Evolutionary conservation across 2,329 filamentous ascomycete species (phyloP).

Genomic region (Pseudocercospora fijiensis): DNA sequence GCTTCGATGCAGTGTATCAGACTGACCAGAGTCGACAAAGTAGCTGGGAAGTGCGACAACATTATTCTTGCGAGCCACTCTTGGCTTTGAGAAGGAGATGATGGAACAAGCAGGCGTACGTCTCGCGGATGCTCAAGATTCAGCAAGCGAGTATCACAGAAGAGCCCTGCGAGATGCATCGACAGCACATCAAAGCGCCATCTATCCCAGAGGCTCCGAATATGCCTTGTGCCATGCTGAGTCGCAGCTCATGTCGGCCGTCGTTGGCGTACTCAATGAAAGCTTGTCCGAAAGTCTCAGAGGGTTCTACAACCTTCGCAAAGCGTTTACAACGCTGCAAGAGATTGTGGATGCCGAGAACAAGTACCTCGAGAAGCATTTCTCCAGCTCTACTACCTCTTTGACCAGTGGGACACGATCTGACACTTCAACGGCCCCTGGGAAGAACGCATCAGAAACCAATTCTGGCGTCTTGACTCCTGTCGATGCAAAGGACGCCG

Average conservation of each 20-base stretch:
- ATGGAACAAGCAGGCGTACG: conserved; percentile 78
- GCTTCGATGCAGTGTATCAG: neutral
- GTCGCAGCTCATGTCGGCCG: conserved; percentile 82
- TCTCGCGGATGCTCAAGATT: conserved; percentile 72
- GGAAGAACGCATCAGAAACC: conserved; percentile 8
- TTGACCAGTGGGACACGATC: neutral
- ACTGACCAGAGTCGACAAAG: conserved; percentile 17
- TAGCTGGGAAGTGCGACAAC: conserved; percentile 77
- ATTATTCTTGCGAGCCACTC: conserved; percentile 78
- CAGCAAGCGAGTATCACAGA: conserved; percentile 73
- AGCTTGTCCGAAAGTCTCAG: conserved; percentile 87
- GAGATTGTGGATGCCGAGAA: conserved; percentile 73
- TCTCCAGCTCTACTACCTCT: conserved; percentile 13
- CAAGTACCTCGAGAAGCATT: conserved; percentile 51
- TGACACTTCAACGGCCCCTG: conserved; percentile 8
- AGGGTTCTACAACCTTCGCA: conserved; percentile 88
- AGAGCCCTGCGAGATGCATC: conserved; percentile 62
- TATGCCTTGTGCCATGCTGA: conserved; percentile 82
- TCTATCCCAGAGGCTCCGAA: conserved; percentile 83
- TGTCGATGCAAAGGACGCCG: neutral
- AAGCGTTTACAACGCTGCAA: conserved; percentile 81
- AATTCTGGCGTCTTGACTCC: conserved; percentile 26
- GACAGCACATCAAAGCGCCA: conserved; percentile 55
- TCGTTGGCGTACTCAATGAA: conserved; percentile 87
- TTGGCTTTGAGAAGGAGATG: conserved; percentile 88